Percentiles rank a stretch among this genome's conserved stretches.
Evolutionary conservation across 352 stramenopile genomes (phyloP).

Genomic region (Phytophthora pseudosyringae): DNA sequence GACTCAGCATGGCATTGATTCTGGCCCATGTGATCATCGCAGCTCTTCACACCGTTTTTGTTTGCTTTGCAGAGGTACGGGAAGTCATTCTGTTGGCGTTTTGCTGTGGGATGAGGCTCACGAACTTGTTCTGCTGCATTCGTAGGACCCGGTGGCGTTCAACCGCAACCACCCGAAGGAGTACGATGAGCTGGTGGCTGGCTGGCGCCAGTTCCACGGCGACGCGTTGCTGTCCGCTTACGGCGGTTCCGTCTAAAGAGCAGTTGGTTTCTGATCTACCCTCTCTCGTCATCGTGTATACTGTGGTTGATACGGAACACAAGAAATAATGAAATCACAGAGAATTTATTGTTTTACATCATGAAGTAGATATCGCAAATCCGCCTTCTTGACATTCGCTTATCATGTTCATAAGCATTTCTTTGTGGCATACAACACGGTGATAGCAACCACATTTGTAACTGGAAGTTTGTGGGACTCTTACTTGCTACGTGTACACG

Average conservation of each 20-base stretch:
- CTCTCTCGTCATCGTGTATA: background rate
- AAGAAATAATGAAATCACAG: constrained; percentile 3
- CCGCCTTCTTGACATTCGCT: no score
- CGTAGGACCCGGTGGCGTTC: constrained; percentile 78
- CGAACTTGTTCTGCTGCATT: constrained; percentile 19
- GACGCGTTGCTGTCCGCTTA: constrained; percentile 77
- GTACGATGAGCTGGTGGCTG: constrained; percentile 77
- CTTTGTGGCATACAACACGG: no score
- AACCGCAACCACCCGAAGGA: constrained; percentile 84
- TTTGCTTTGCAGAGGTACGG: constrained; percentile 87
- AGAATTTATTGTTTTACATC: background rate
- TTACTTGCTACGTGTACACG: no score
- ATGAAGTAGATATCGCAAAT: no score
- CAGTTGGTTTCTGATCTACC: background rate
- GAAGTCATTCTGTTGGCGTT: background rate
- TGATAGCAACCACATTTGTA: no score
- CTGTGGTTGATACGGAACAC: background rate
- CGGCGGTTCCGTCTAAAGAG: constrained; percentile 68
- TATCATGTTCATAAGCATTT: no score
- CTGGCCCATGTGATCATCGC: constrained; percentile 85
- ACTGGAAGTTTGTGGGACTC: no score
- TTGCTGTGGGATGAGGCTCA: background rate
- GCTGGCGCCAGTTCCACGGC: constrained; percentile 85
- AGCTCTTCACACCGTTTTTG: constrained; percentile 86
- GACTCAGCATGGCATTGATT: constrained; percentile 85